Conservation (phyloP, 306 rosid species). For the Cicer cuneatum region DNA sequence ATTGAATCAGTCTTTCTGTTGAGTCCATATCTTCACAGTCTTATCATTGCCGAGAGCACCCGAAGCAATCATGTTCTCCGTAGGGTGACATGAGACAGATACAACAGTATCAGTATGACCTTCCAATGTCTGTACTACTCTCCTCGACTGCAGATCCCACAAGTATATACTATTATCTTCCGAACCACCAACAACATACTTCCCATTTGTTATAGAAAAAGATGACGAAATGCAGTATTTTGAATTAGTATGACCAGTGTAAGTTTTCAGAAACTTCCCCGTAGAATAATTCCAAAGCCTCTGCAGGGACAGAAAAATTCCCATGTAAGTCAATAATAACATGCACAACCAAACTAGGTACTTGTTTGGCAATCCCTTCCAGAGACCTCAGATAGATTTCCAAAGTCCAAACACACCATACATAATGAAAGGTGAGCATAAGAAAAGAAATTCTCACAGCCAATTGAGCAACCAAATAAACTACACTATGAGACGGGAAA, state of each 20-base stretch:
- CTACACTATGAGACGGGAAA: slow-evolving; percentile 8
- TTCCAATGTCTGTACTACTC: slow-evolving; percentile 87
- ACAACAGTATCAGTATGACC: slow-evolving; percentile 91
- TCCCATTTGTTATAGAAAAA: slow-evolving; percentile 86
- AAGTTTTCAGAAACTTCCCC: slow-evolving; percentile 90
- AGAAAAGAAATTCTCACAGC: background rate
- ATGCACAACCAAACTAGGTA: slow-evolving; percentile 16
- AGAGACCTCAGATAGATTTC: background rate
- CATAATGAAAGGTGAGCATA: background rate
- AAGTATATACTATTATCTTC: slow-evolving; percentile 81
- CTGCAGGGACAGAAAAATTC: slow-evolving; percentile 55
- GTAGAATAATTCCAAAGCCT: slow-evolving; percentile 95
- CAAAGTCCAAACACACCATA: background rate
- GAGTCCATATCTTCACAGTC: slow-evolving; percentile 94
- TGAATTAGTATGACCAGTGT: slow-evolving; percentile 80
- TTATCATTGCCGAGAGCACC: slow-evolving; percentile 93
- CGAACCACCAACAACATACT: slow-evolving; percentile 88
- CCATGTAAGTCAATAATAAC: background rate
- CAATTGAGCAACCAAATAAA: slow-evolving; percentile 15
- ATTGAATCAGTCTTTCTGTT: slow-evolving; percentile 58
- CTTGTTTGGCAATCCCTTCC: background rate
- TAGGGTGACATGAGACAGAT: slow-evolving; percentile 91
- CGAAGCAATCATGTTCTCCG: slow-evolving; percentile 88
- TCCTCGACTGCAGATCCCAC: slow-evolving; percentile 88
- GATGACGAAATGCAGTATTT: slow-evolving; percentile 84